Evolutionary conservation across 768 basidiomycete genomes (phyloP), one percentile per base, ranked within the genome.

Genomic region (Galerina sulciceps): DNA sequence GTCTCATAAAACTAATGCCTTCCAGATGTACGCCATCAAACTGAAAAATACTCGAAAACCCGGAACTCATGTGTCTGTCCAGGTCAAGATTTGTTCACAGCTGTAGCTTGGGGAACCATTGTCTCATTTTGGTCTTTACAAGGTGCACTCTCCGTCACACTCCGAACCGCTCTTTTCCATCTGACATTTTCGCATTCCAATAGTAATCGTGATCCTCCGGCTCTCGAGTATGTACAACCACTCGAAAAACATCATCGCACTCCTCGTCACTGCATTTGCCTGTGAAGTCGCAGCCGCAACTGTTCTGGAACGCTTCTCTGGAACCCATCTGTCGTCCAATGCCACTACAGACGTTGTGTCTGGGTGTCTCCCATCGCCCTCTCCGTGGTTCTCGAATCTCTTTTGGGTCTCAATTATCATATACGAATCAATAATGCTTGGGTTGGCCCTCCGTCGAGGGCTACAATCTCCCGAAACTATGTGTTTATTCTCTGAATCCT

Each of bases 151-250:
- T 34, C 13, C 46, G 6, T 22, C 11, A 26, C 13, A 45, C 20
- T 15, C 4, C 13, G n/a, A n/a, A n/a, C n/a, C n/a, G n/a, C n/a
- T n/a, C n/a, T n/a, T n/a, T n/a, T n/a, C 26, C 6, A 31, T 31
- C 26, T 42, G 11, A 15, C 6, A 20, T n/a, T 14, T 31, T 31
- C 26, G 26, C 17, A n/a, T n/a, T n/a, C 22, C 37, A 31, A 31
- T 31, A 46, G 54, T 14, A 55, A 49, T 40, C 35, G 48, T 6
- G 34, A 49, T 9, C 49, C 26, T 57, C 38, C 55, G 55, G 6
- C 13, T 57, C 26, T 57, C 55, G 1, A 57, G 55, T 37, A 49
- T 57, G 47, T 57, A 49, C 36, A 18, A 57, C 44, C 47, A 57
- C 20, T 23, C 36, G 8, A 20, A 15, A n/a, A 26, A 35, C 26